These are phyloP conservation scores for Anaeromyces robustus DNA, from an alignment of 192 early-diverging fungal species.

Conservation along the genomic window DNA sequence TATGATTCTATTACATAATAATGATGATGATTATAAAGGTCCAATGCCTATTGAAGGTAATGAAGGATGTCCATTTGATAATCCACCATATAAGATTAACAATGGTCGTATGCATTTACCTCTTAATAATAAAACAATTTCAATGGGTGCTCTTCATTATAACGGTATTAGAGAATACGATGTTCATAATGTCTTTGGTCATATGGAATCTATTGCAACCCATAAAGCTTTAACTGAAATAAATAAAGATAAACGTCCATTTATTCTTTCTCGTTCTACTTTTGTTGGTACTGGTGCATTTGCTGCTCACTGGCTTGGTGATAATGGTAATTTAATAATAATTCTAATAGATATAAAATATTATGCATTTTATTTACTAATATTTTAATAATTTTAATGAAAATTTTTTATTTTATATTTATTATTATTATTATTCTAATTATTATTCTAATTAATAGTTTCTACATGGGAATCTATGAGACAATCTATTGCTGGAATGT, in stretches of 20 bases:
- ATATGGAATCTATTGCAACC: conserved; percentile 36
- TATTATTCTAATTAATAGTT: no score
- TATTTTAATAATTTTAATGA: no score
- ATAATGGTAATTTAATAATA: conserved; percentile 16
- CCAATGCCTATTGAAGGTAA: not conserved
- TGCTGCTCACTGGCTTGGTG: conserved; percentile 36
- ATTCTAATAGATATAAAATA: not conserved
- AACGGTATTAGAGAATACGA: conserved; percentile 29
- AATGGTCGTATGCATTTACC: conserved; percentile 16
- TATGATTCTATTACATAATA: not conserved
- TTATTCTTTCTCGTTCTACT: conserved; percentile 43
- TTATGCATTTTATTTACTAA: no score
- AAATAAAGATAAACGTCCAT: conserved; percentile 27
- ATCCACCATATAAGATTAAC: conserved; percentile 28
- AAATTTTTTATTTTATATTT: no score
- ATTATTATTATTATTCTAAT: no score
- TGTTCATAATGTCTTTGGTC: conserved; percentile 44
- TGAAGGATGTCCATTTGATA: not conserved
- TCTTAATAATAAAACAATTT: conserved; percentile 24
- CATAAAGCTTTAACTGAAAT: conserved; percentile 16
- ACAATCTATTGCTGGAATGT: conserved; percentile 34
- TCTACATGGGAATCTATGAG: conserved; percentile 39
- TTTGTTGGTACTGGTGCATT: conserved; percentile 32
- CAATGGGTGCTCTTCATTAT: conserved; percentile 26
- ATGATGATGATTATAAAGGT: not conserved